Conservation (phyloP, 2,329 filamentous ascomycete species). For the Trichoderma hamatum region DNA sequence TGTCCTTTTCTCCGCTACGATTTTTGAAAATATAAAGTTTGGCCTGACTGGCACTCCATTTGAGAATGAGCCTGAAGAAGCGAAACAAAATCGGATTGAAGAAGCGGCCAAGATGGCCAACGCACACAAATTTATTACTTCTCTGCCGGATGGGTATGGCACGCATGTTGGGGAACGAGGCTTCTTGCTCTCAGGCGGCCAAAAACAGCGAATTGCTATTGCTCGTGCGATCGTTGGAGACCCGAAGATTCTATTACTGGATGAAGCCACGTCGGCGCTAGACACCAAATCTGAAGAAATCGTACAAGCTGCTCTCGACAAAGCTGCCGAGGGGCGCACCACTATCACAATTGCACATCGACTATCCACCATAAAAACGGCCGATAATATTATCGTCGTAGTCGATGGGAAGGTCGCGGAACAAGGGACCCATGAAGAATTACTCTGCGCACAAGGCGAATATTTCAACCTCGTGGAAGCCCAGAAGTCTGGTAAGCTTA, state of each 20-base stretch:
- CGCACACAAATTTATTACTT: slow-evolving; percentile 86
- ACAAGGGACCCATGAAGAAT: slow-evolving; percentile 82
- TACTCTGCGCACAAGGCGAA: slow-evolving; percentile 70
- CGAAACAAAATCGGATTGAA: slow-evolving; percentile 71
- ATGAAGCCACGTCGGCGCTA: slow-evolving; percentile 91
- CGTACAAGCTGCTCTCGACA: slow-evolving; percentile 89
- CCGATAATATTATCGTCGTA: slow-evolving; percentile 97
- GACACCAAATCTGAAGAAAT: slow-evolving; percentile 95
- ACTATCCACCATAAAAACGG: slow-evolving; percentile 89
- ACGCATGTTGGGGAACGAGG: slow-evolving; percentile 94
- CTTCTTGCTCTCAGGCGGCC: slow-evolving; percentile 88
- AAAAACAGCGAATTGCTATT: slow-evolving; percentile 96
- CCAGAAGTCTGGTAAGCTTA: slow-evolving; percentile 72
- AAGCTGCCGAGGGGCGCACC: slow-evolving; percentile 81
- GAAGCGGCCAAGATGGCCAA: slow-evolving; percentile 89
- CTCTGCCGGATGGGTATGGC: slow-evolving; percentile 84
- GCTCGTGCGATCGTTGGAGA: slow-evolving; percentile 88
- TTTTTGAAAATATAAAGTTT: slow-evolving; percentile 86
- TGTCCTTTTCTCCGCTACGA: slow-evolving; percentile 84
- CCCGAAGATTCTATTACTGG: slow-evolving; percentile 87
- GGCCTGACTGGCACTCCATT: slow-evolving; percentile 83
- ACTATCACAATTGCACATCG: slow-evolving; percentile 97
- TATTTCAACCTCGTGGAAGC: slow-evolving; percentile 88
- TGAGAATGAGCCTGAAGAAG: slow-evolving; percentile 68
- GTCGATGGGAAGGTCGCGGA: slow-evolving; percentile 80